Evolutionary conservation across 495 filamentous ascomycete species (phyloP), one percentile per base, ranked within the genome.

Genomic region (Hypoxylon perforatum): DNA sequence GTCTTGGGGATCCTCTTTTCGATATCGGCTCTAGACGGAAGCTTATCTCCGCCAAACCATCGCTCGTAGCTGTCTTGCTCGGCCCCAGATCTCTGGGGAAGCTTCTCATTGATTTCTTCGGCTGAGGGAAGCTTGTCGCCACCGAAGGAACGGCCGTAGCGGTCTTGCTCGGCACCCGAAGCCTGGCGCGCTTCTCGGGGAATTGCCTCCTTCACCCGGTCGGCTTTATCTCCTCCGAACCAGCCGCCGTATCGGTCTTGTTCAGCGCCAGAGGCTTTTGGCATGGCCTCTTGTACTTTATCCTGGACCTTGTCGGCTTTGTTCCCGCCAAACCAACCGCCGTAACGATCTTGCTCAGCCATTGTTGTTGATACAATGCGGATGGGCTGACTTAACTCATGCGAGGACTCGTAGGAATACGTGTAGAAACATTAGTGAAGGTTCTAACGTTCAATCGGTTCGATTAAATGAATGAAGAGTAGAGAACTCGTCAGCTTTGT

Each of bases 261-360:
- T 15, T 68, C 65, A 3, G 65, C 65, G 19, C 51, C 57, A 4
- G 64, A 57, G 18, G 46, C 18, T 17, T 67, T 67, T 14, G 51
- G 57, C 6, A 67, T 28, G 4, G 35, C 36, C 12, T 66, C 22
- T 15, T 66, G 22, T 3, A 44, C 50, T 22, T 60, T 66, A 0
- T 60, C 57, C 44, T 66, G 56, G 21, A 56, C 56, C 21, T 66
- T 61, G 44, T 67, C 63, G 63, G 57, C 63, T 45, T 67, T 63
- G 23, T 56, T 67, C n/a, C 63, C 63, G 21, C 57, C 57, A 19
- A 64, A 64, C 61, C 61, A 64, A 30, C 61, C 53, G 5, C 61
- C 53, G 47, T 23, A 42, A 30, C 65, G 58, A 47, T 63, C 54
- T 30, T 68, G 65, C 33, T 68, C 65, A 35, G 65, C 48, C 65